Conservation (phyloP, 2,329 filamentous ascomycete genomes). For the Alternaria triticina region DNA sequence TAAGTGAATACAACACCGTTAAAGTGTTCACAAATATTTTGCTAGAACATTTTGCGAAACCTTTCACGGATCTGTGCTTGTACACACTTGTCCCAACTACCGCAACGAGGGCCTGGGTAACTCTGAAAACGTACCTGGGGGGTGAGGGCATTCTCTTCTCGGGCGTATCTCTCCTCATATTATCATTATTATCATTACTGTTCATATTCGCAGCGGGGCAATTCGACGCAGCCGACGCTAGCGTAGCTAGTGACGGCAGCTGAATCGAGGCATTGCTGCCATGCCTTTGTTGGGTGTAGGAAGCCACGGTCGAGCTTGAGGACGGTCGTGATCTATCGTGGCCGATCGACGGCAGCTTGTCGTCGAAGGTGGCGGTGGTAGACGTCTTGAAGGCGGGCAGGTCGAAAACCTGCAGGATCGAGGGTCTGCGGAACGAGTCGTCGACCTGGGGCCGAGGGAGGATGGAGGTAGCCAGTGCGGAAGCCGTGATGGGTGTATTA, state of each 20-base stretch:
- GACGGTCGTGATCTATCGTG: conserved; percentile 61
- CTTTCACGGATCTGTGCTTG: neutral
- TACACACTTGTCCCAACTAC: neutral
- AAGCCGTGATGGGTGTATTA: conserved; percentile 56
- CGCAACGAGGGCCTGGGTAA: neutral
- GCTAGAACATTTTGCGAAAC: neutral
- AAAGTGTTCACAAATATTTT: neutral
- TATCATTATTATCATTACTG: conserved; percentile 34
- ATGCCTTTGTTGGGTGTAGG: conserved; percentile 48
- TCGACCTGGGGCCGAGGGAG: conserved; percentile 66
- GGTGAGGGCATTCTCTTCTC: conserved; percentile 37
- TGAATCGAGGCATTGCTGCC: conserved; percentile 51
- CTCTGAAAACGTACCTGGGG: conserved; percentile 34
- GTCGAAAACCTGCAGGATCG: conserved; percentile 57
- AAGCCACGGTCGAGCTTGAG: conserved; percentile 58
- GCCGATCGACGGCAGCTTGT: conserved; percentile 56
- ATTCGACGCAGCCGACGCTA: conserved; percentile 64
- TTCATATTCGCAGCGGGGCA: conserved; percentile 52
- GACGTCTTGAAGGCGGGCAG: conserved; percentile 56
- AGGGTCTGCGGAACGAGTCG: conserved; percentile 56
- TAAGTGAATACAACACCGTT: neutral
- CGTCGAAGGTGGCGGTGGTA: conserved; percentile 48
- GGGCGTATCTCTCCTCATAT: conserved; percentile 28
- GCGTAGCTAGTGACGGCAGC: conserved; percentile 64
- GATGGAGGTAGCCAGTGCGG: conserved; percentile 63